Base-by-base conservation (phyloP, 257 asterid species). In the Lithospermum erythrorhizon region DNA sequence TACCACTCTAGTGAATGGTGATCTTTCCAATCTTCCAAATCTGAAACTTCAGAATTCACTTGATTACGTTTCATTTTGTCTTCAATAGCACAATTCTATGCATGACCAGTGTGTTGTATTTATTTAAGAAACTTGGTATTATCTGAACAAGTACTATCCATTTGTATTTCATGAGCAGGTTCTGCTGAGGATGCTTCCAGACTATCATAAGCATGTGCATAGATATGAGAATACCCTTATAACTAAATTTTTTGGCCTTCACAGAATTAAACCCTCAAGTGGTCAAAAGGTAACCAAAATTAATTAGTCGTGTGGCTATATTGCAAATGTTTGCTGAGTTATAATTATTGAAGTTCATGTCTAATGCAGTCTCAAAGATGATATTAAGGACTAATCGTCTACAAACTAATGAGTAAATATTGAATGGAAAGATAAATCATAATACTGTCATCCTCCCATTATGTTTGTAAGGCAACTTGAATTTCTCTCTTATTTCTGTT, bases 221-320 rank as follows among this genome's bases (percentile, higher is more conserved):
- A 73, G 65, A 64, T 71, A 84, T 51, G 98, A 93, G 11, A 93
- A 93, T 78, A 93, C 98, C 57, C 90, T 93, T 55, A 79, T 93
- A 58, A 89, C 97, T 24, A 93, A 93, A 72, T 93, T 93, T 79
- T 91, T 93, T 67, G 97, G 98, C 66, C 97, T 93, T 72, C 97
- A 93, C 86, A 81, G 98, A 84, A 88, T 91, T 76, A 84, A 82
- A 74, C 93, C 98, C 64, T 81, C 85, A 20, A 86, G 96, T 62
- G 95, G 98, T 75, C 96, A 88, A 73, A 91, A 86, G 96, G 98
- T 88, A 86, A 72, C 23, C 14, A 29, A 41, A 57, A 63, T 65
- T 47, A 17, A 41, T 41, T 30, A 29, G 21, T 63, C 64, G 21
- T 8, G 22, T 49, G 56, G 14, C 19, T 35, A 35, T 48, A 55